Percentiles rank a stretch among this genome's conserved stretches.
These are phyloP conservation scores for Globisporangium alternatum DNA, from an alignment of 352 stramenopile species.

Conservation along the genomic window DNA sequence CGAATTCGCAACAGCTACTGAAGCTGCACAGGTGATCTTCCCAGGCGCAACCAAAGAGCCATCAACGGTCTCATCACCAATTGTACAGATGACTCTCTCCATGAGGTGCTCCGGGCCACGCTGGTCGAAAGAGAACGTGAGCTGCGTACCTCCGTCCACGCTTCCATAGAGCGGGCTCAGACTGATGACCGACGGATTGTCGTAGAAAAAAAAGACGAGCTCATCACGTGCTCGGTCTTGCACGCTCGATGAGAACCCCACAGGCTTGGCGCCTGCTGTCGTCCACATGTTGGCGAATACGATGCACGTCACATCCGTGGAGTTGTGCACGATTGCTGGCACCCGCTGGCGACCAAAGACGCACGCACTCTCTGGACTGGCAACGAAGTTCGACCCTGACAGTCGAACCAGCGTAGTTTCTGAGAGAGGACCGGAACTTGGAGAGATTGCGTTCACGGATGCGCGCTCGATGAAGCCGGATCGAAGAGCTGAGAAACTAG, in stretches of 20 bases:
- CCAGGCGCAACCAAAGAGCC: conserved; percentile 5
- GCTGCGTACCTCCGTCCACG: conserved; percentile 24
- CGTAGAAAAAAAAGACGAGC: conserved; percentile 32
- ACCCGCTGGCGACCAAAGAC: conserved; percentile 25
- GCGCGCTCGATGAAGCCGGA: conserved; percentile 35
- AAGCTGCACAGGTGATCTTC: conserved; percentile 12
- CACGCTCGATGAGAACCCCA: conserved; percentile 38
- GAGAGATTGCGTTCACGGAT: conserved; percentile 27
- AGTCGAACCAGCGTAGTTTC: conserved; percentile 29
- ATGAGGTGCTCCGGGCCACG: conserved; percentile 5
- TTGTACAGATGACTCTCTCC: conserved; percentile 20
- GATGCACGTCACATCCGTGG: conserved; percentile 30
- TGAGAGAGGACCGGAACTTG: conserved; percentile 23
- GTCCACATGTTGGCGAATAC: conserved; percentile 24
- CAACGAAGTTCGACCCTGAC: conserved; percentile 27
- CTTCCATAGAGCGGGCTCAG: conserved; percentile 15
- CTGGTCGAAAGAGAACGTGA: conserved; percentile 25
- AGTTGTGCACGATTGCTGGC: conserved; percentile 30
- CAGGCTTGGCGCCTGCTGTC: not conserved
- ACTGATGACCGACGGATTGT: conserved; percentile 6
- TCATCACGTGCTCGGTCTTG: conserved; percentile 29
- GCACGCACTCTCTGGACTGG: conserved; percentile 23
- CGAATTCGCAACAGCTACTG: not conserved
- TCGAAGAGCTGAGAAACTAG: conserved; percentile 10
- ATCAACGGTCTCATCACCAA: conserved; percentile 20